Conservation (phyloP, 257 asterid species). For the Linaria vulgaris region DNA sequence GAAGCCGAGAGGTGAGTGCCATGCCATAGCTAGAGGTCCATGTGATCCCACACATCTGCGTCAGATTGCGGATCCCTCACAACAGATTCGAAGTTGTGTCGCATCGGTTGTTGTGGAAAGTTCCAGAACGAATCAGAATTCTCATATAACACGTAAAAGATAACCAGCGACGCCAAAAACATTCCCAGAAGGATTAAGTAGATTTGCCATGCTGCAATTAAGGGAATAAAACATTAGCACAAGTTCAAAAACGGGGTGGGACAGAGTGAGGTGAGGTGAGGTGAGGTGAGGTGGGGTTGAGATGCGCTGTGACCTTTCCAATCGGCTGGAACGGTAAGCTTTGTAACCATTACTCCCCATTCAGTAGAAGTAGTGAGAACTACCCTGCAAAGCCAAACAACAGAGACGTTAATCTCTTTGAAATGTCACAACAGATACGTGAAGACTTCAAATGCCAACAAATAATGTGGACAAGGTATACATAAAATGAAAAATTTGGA, state of each 20-base stretch:
- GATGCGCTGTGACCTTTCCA: conserved; percentile 75
- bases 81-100: conserved; percentile 42
- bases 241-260: conserved; percentile 7
- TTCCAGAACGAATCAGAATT: conserved; percentile 93
- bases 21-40: conserved; percentile 54
- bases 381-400: conserved; percentile 80
- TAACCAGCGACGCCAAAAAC: conserved; percentile 72
- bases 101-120: conserved; percentile 64
- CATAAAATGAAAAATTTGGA: not conserved
- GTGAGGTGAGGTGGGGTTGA: not conserved
- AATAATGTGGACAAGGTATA: no score
- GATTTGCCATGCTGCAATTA: conserved; percentile 88
- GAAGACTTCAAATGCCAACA: not conserved
- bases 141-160: conserved; percentile 80
- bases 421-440: not conserved
- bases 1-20: conserved; percentile 16
- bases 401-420: no score
- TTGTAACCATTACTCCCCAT: conserved; percentile 88
- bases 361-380: conserved; percentile 72
- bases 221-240: conserved; percentile 15
- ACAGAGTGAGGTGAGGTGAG: not conserved
- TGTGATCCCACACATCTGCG: conserved; percentile 46
- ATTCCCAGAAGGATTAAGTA: conserved; percentile 75
- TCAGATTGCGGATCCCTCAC: conserved; percentile 50
- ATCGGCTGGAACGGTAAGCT: conserved; percentile 81